These are phyloP conservation scores for Tetraselmis striata DNA, from an alignment of 139 green algal species.

Conservation along the genomic window DNA sequence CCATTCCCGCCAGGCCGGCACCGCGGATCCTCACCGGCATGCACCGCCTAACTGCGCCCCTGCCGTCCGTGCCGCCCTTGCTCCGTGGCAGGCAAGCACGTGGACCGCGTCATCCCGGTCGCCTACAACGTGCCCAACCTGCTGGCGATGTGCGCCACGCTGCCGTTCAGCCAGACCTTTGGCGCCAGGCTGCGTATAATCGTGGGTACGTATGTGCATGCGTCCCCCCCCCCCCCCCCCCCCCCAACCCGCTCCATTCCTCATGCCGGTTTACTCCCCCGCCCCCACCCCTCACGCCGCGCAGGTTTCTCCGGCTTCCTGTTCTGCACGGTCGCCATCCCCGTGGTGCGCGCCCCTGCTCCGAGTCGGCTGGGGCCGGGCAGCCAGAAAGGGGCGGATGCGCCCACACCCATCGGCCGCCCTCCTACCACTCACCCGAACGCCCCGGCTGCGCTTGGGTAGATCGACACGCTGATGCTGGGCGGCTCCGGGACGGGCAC, in stretches of 20 bases:
- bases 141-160: constrained; percentile 27
- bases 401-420: too few relatives aligned
- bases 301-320: constrained; percentile 46
- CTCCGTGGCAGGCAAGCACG: constrained; percentile 43
- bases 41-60: too few relatives aligned
- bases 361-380: too few relatives aligned
- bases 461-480: constrained; percentile 20
- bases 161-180: constrained; percentile 20
- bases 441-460: background rate
- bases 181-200: background rate
- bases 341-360: constrained; percentile 42
- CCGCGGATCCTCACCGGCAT: too few relatives aligned
- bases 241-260: background rate
- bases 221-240: too few relatives aligned
- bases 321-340: constrained; percentile 36
- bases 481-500: background rate
- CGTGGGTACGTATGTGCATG: too few relatives aligned
- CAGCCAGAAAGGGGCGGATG: background rate
- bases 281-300: background rate
- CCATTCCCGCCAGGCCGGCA: too few relatives aligned
- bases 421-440: too few relatives aligned
- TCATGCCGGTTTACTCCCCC: too few relatives aligned
- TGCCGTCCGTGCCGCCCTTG: background rate
- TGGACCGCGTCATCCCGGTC: constrained; percentile 66
- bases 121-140: constrained; percentile 59